Base-by-base conservation (phyloP, 2,329 filamentous ascomycete species). In the Stachybotrys elegans region DNA sequence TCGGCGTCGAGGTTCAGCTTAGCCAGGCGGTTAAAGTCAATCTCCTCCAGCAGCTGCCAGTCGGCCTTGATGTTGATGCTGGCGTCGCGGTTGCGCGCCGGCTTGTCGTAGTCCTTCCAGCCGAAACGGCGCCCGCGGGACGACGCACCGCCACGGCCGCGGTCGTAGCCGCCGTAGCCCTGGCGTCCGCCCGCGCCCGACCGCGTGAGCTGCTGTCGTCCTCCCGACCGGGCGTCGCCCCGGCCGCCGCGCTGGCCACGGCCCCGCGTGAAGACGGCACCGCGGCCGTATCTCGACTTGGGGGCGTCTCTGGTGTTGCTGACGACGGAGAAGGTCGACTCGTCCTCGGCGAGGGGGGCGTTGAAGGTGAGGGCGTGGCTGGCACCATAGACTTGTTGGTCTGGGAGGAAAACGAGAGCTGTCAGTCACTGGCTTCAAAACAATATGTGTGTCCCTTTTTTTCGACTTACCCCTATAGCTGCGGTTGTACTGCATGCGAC, bases 31-130 rank as follows among this genome's bases (percentile, higher is more conserved):
- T 89, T 92, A 73, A 95, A 98, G 69, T 98, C 93, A 66, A 98
- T 96, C 78, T 98, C 93, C 73, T 98, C 93, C 59, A 96, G 76
- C 72, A 98, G 80, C 61, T 83, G 79, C 93, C 93, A 98, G 66
- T 96, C 91, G 19, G 91, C 81, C 71, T 94, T 94, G 69, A 97
- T 90, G 72, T 92, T 92, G 62, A 98, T 88, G 27, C 90, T 95
- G 11, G 92, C 87, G 72, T 98, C 93, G 48, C 93, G 88, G 71
- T 95, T 96, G 60, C 93, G 85, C 67, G 92, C 82, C 48, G 93
- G 93, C 83, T 97, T 97, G 75, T 98, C 93, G 65, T 90, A 95
- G 66, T 98, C 93, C 72, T 93, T 95, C 92, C 93, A 97, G 64
- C 93, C 93, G 61, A 96, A 96, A 56, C 93, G 83, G 55, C 93